Evolutionary conservation across 495 filamentous ascomycete species (phyloP).

Genomic region (Tuber calosporum): DNA sequence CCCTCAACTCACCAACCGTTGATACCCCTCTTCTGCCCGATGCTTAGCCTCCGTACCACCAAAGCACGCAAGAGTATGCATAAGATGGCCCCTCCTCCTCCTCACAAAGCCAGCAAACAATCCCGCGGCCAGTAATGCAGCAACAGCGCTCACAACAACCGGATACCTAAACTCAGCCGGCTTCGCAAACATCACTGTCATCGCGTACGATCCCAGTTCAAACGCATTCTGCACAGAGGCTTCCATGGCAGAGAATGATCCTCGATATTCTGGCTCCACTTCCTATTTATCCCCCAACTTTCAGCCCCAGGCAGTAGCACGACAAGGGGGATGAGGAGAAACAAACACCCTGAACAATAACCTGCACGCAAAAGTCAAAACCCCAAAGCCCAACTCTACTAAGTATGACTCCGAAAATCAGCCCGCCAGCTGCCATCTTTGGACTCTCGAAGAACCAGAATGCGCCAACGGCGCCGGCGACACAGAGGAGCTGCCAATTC

Average conservation of each 20-base stretch:
- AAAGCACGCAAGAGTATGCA: constrained; percentile 46
- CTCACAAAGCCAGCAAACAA: constrained; percentile 51
- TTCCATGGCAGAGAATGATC: constrained; percentile 58
- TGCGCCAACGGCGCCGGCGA: constrained; percentile 46
- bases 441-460: constrained; percentile 43
- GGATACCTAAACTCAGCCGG: constrained; percentile 59
- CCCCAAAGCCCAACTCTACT: constrained; percentile 63
- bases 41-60: not conserved
- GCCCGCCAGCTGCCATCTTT: constrained; percentile 44
- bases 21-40: not conserved
- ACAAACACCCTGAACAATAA: constrained; percentile 59
- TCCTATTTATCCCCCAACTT: constrained; percentile 44
- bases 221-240: constrained; percentile 58
- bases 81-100: constrained; percentile 55
- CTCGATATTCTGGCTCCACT: constrained; percentile 49
- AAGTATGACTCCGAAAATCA: constrained; percentile 51
- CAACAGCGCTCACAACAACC: constrained; percentile 51
- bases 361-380: constrained; percentile 60
- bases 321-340: not conserved
- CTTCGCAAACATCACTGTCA: constrained; percentile 54
- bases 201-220: constrained; percentile 56
- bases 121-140: constrained; percentile 47
- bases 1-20: not conserved
- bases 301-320: not conserved
- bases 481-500: constrained; percentile 54